These are phyloP conservation scores for Phytopythium cucurbitacearum DNA, from an alignment of 352 stramenopile genomes.

Conservation along the genomic window DNA sequence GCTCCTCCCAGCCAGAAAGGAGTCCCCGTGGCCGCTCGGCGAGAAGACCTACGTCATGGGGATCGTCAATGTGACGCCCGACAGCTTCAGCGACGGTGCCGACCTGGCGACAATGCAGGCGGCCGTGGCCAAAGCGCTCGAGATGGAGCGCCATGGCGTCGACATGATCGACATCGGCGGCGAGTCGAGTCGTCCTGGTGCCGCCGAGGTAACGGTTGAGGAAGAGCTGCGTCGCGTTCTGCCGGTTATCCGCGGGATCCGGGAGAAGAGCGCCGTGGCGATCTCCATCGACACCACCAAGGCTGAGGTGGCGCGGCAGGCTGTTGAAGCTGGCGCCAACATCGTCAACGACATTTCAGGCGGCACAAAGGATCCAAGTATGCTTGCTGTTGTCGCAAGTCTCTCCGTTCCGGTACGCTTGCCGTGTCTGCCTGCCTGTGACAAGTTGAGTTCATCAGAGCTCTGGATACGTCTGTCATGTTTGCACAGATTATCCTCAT, in stretches of 20 bases:
- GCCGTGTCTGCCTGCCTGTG: background rate
- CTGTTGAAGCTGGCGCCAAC: slow-evolving; percentile 91
- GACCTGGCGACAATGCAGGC: slow-evolving; percentile 34
- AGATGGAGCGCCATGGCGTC: slow-evolving; percentile 89
- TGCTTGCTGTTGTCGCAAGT: slow-evolving; percentile 88
- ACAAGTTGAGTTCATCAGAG: background rate
- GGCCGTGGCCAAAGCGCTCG: slow-evolving; percentile 80
- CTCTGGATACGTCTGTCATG: slow-evolving; percentile 1
- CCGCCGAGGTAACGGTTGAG: slow-evolving; percentile 76
- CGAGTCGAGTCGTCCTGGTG: slow-evolving; percentile 98
- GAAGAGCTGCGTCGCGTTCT: slow-evolving; percentile 91
- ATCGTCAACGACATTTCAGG: slow-evolving; percentile 98
- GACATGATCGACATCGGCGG: slow-evolving; percentile 97
- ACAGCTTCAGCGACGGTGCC: slow-evolving; percentile 93
- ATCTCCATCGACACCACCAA: slow-evolving; percentile 98
- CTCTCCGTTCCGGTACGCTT: slow-evolving; percentile 71
- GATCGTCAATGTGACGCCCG: slow-evolving; percentile 98
- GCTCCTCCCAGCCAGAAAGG: slow-evolving; percentile 51
- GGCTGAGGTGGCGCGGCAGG: slow-evolving; percentile 82
- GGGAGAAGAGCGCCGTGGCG: slow-evolving; percentile 56
- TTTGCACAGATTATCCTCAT: slow-evolving; percentile 90
- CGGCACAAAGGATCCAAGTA: slow-evolving; percentile 88
- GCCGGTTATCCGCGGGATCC: slow-evolving; percentile 92
- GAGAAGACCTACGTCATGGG: slow-evolving; percentile 94
- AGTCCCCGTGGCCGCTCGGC: slow-evolving; percentile 32